Base-by-base conservation (phyloP, 2,329 filamentous ascomycete species). In the Xylaria arbuscula region DNA sequence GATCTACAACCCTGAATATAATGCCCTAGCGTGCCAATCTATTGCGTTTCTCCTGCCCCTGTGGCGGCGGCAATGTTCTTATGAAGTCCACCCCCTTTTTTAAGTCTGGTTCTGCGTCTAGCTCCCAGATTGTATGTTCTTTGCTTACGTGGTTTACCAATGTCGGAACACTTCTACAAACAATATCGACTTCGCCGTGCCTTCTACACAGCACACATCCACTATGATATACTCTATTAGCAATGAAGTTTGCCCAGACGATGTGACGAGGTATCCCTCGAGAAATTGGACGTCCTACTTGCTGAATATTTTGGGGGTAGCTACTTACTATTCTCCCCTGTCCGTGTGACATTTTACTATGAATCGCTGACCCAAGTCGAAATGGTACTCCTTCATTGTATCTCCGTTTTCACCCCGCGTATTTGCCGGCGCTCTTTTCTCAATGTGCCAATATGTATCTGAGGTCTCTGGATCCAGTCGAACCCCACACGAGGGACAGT, bases 311-410 rank as follows among this genome's bases (percentile, higher is more conserved):
- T 13, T 22, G 40, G 8, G 19, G 6, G 22, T 22, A 22, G 11
- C n/a, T 8, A 67, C 64, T 67, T 67, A 67, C 64, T 67, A 81
- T 53, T 77, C 76, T 11, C 70, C 69, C 17, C 74, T 72, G 19
- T 74, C 72, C 3, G 77, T 78, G 64, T 81, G 80, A 58, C 79
- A 81, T 68, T 81, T 81, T 61, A 78, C 74, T 10, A 81, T 66
- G 60, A 81, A 81, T 22, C 79, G 75, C 62, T 78, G 75, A 15
- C 75, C 78, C 11, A 80, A 62, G 38, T 76, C 68, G 67, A 78
- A 79, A 24, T 73, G 72, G 59, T 75, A 72, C 42, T 76, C 73
- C 62, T 78, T 74, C n/a, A 76, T 67, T 15, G 72, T 45, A 56
- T 68, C 56, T 22, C 50, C 64, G 10, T 66, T 66, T n/a, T 64